Percentiles rank a stretch among this genome's conserved stretches.
These are phyloP conservation scores for Cryptosporidium sp. DNA, from an alignment of 169 alveolate species.

Conservation along the genomic window DNA sequence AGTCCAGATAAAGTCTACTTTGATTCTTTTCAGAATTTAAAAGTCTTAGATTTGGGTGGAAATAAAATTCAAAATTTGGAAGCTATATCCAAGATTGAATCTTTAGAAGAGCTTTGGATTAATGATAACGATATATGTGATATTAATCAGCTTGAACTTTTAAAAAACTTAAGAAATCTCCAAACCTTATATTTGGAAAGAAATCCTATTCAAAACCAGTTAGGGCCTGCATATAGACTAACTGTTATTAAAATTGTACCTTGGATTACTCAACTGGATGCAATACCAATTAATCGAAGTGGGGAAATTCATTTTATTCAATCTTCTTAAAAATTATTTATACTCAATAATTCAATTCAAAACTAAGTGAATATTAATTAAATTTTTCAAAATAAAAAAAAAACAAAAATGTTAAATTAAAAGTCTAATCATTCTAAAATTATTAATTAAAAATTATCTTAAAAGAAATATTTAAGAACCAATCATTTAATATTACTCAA, in stretches of 20 bases:
- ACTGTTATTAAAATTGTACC: slow-evolving; percentile 82
- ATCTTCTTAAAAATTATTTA: background rate
- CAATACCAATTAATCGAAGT: slow-evolving; percentile 50
- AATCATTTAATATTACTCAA: background rate
- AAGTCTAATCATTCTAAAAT: background rate
- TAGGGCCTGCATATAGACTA: slow-evolving; percentile 86
- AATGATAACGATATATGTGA: slow-evolving; percentile 82
- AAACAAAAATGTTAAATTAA: background rate
- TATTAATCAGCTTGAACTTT: slow-evolving; percentile 77
- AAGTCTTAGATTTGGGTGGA: slow-evolving; percentile 84
- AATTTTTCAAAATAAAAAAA: background rate
- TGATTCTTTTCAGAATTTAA: slow-evolving; percentile 57
- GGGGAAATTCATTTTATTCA: slow-evolving; percentile 11
- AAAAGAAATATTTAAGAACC: too few relatives aligned
- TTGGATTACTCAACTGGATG: slow-evolving; percentile 68
- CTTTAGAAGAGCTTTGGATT: slow-evolving; percentile 86
- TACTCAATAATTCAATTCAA: background rate
- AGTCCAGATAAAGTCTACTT: slow-evolving; percentile 78
- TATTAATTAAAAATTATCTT: background rate
- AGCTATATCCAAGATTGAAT: slow-evolving; percentile 76
- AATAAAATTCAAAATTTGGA: slow-evolving; percentile 80
- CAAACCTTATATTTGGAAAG: slow-evolving; percentile 85
- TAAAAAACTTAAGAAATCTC: slow-evolving; percentile 77
- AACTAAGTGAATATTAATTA: background rate
- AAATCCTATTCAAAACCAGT: slow-evolving; percentile 83